Evolutionary conservation across 768 basidiomycete species (phyloP), one percentile per base, ranked within the genome.

Genomic region (Xanthoconium purpureum): DNA sequence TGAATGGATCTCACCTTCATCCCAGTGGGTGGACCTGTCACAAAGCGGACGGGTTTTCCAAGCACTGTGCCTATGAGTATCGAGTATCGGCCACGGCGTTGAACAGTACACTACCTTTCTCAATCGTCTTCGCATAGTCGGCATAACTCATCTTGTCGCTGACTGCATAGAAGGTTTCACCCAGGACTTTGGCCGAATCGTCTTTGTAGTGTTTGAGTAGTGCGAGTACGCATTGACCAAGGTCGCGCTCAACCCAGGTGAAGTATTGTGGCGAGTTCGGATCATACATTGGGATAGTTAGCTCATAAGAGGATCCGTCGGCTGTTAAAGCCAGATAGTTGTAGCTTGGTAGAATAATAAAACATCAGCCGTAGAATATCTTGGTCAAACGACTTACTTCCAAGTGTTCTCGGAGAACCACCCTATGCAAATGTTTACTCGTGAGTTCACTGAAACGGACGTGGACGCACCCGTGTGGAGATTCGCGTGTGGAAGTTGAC

Each of bases 31-130:
- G 17, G 29, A 7, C 59, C 55, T 2, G 52, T 50, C 18, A 62
- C 57, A 39, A 71, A 71, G 5, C 53, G 66, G 15, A 70, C 68
- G 3, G 65, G 59, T 30, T 69, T 71, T 37, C 61, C 61, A n/a
- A 71, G 10, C 10, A 51, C 70, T 71, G 30, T n/a, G 45, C 15
- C 30, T 8, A 1, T 47, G 15, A 49, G 50, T 29, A 28, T n/a
- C 47, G 14, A 11, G 7, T 32, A 24, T 46, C 9, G 1, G 37
- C 28, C 46, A 12, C 7, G 32, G 38, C 1, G 12, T 29, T 33
- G 13, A 17, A 13, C 0, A 18, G 17, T 29, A 52, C 28, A 7
- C 7, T 39, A 66, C 66, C 66, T 55, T 61, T 54, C 35, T 61
- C 52, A 11, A 69, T 59, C 36, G 52, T 49, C 0, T 50, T 44